Percentiles rank a stretch among this genome's conserved stretches.
Conservation (phyloP, 2,329 filamentous ascomycete genomes). For the Penicillium vulpinum region DNA sequence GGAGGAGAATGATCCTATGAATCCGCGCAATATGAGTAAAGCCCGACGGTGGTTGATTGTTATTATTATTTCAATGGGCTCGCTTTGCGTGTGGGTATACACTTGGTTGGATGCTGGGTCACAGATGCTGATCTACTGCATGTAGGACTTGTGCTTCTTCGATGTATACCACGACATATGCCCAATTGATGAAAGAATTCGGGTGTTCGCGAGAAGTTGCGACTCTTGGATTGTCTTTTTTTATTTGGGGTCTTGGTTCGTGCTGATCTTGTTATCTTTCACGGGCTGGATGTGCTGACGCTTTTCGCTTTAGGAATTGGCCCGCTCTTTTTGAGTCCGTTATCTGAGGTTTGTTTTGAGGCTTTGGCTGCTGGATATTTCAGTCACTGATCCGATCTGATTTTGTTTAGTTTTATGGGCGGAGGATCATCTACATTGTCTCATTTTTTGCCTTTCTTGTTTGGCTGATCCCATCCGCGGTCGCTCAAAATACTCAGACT, state of each 20-base stretch:
- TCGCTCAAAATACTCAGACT: conserved; percentile 78
- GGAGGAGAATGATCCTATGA: conserved; percentile 72
- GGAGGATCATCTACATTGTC: conserved; percentile 74
- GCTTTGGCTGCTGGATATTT: background rate
- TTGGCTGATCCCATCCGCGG: conserved; percentile 78
- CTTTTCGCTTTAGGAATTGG: conserved; percentile 49
- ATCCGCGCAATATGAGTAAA: conserved; percentile 67
- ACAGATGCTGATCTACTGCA: background rate
- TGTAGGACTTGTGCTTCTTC: conserved; percentile 76
- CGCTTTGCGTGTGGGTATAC: conserved; percentile 75
- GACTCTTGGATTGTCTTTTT: conserved; percentile 77
- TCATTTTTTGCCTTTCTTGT: conserved; percentile 74
- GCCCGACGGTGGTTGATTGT: conserved; percentile 79
- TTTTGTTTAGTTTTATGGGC: conserved; percentile 68
- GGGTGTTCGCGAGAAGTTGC: conserved; percentile 68
- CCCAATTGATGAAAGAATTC: conserved; percentile 74
- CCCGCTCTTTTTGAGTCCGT: conserved; percentile 62
- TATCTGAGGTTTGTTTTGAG: conserved; percentile 55
- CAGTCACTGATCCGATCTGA: conserved; percentile 9
- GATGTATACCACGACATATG: conserved; percentile 84
- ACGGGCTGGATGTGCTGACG: conserved; percentile 9
- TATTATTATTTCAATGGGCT: conserved; percentile 69
- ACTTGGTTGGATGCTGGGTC: background rate
- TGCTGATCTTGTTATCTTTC: conserved; percentile 3
- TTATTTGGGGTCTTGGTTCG: conserved; percentile 71